Base-by-base conservation (phyloP, 805 yeast species). In the Scheffersomyces spartinae region DNA sequence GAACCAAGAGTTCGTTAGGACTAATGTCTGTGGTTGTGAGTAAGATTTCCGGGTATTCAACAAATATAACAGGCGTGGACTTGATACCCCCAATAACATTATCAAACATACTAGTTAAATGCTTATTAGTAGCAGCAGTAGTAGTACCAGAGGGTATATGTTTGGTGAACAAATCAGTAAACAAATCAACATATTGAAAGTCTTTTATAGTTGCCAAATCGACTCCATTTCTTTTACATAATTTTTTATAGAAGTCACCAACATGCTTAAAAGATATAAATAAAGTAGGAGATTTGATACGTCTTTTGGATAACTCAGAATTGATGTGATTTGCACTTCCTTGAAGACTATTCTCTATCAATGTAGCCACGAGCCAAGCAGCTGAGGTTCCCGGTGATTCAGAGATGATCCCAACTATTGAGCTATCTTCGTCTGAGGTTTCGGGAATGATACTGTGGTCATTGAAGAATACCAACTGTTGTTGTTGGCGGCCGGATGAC, bases 351-450 rank as follows among this genome's bases (percentile, higher is more conserved):
- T 59, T 61, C 37, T 77, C 83, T 6, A 74, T 48, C 13, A 78
- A 43, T 2, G 74, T 61, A 28, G 61, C 62, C 3, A 65, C 40
- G 19, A 79, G 52, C 88, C 88, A 79, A 5, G 69, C 45, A 2
- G 86, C 73, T 15, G 70, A 61, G 0, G 80, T 74, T 0, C 78
- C 74, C 27, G 49, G 58, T 3, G 38, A 36, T 27, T 57, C 52
- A 1, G 61, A 39, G 6, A 60, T 42, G 3, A n/a, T n/a, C n/a
- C n/a, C n/a, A n/a, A n/a, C n/a, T n/a, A n/a, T n/a, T n/a, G n/a
- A n/a, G n/a, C n/a, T n/a, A n/a, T n/a, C n/a, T n/a, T n/a, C n/a
- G n/a, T n/a, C n/a, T n/a, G n/a, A n/a, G n/a, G n/a, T n/a, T n/a
- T n/a, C n/a, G n/a, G n/a, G n/a, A n/a, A n/a, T n/a, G n/a, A n/a